phyloP scores from a whole-genome alignment of 768 basidiomycete species.

The Dacryopinax spathularia region DNA sequence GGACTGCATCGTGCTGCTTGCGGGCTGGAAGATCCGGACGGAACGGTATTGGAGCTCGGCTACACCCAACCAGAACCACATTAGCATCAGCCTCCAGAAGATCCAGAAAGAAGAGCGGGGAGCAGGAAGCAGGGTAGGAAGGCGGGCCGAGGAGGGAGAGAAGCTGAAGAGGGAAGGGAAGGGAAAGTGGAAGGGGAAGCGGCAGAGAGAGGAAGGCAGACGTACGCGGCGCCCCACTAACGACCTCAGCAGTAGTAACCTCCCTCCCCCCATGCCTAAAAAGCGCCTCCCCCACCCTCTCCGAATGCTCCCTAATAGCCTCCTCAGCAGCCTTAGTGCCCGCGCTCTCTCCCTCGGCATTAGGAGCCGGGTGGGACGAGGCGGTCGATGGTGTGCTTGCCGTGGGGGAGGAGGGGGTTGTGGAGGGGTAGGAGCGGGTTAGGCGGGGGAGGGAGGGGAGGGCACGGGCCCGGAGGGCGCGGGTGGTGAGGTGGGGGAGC shows the following conservation, averaged over 20 bases:
- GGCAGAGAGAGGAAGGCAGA: slow-evolving; percentile 4
- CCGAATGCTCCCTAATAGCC: not conserved
- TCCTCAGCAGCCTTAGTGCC: too few relatives aligned
- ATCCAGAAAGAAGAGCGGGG: too few relatives aligned
- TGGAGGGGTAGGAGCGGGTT: too few relatives aligned
- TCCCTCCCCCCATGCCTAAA: slow-evolving; percentile 25
- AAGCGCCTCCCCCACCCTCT: not conserved
- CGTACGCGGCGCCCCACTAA: slow-evolving; percentile 77
- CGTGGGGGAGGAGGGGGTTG: too few relatives aligned
- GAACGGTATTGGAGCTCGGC: slow-evolving; percentile 73
- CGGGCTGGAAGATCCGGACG: slow-evolving; percentile 85
- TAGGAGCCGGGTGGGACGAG: too few relatives aligned
- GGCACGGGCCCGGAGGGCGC: too few relatives aligned
- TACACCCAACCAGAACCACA: slow-evolving; percentile 19
- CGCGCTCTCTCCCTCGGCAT: too few relatives aligned
- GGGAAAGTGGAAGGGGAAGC: slow-evolving; percentile 5
- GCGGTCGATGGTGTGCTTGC: too few relatives aligned
- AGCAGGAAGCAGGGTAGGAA: not conserved
- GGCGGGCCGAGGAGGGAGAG: not conserved
- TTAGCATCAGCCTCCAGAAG: too few relatives aligned
- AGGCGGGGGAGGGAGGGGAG: too few relatives aligned
- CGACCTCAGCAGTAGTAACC: slow-evolving; percentile 61
- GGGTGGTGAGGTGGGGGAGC: too few relatives aligned
- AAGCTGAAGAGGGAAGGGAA: not conserved
- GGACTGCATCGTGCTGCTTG: slow-evolving; percentile 90